Evolutionary conservation across 306 rosid genomes (phyloP).

Genomic region (Sphenostylis stenocarpa): DNA sequence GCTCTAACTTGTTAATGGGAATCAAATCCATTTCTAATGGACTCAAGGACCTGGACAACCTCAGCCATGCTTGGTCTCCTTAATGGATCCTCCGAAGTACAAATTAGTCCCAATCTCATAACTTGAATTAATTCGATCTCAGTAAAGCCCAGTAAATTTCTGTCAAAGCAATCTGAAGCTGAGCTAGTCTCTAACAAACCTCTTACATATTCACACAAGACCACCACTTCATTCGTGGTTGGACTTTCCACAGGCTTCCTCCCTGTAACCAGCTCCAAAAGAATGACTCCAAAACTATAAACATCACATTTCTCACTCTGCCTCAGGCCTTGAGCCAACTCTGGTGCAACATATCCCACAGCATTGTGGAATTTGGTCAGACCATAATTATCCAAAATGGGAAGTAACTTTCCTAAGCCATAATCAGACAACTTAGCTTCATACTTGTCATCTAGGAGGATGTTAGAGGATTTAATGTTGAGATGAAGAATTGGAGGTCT

Average conservation of each 20-base stretch:
- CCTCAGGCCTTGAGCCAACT: slow-evolving; percentile 86
- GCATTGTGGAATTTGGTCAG: slow-evolving; percentile 78
- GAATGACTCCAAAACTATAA: slow-evolving; percentile 91
- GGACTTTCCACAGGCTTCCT: slow-evolving; percentile 98
- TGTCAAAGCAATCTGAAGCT: slow-evolving; percentile 85
- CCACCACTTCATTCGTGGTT: slow-evolving; percentile 70
- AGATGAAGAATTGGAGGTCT: slow-evolving; percentile 94
- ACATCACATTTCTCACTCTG: slow-evolving; percentile 94
- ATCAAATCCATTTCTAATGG: slow-evolving; percentile 84
- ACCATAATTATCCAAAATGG: slow-evolving; percentile 78
- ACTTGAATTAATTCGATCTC: slow-evolving; percentile 93
- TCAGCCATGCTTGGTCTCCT: slow-evolving; percentile 99
- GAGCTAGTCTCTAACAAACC: slow-evolving; percentile 70
- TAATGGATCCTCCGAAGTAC: slow-evolving; percentile 83
- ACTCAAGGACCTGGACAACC: slow-evolving; percentile 96
- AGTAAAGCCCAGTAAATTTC: slow-evolving; percentile 65
- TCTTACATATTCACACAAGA: slow-evolving; percentile 90
- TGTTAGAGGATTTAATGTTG: slow-evolving; percentile 89
- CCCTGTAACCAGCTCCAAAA: slow-evolving; percentile 92
- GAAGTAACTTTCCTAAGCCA: slow-evolving; percentile 88
- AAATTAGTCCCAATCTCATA: slow-evolving; percentile 85
- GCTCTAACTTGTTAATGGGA: slow-evolving; percentile 34
- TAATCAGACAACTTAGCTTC: slow-evolving; percentile 89
- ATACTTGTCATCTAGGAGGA: slow-evolving; percentile 77
- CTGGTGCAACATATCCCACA: slow-evolving; percentile 96